Evolutionary conservation across 495 filamentous ascomycete genomes (phyloP).

Genomic region (Trichoderma reesei): DNA sequence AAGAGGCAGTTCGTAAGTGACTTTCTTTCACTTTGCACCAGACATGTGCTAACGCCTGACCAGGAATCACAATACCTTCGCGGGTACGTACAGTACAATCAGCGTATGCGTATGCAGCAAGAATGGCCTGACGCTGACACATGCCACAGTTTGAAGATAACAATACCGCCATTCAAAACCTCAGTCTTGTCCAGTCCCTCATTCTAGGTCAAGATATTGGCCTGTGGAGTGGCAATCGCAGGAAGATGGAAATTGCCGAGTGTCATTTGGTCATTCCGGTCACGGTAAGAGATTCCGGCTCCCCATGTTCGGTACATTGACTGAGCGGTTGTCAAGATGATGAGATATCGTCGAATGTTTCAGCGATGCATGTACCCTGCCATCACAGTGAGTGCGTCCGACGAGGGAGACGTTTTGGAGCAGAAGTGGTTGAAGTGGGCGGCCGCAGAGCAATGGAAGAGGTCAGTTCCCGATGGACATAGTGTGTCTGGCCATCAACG

Average conservation of each 20-base stretch:
- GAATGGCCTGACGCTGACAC: not conserved
- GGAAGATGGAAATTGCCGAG: constrained; percentile 62
- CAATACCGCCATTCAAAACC: constrained; percentile 44
- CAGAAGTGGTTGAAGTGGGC: constrained; percentile 52
- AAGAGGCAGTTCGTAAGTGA: constrained; percentile 46
- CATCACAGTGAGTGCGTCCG: constrained; percentile 32
- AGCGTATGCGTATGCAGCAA: not conserved
- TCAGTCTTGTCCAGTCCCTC: constrained; percentile 46
- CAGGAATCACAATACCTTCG: constrained; percentile 32
- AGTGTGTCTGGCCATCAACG: not conserved
- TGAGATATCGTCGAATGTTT: constrained; percentile 34
- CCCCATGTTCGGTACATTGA: constrained; percentile 14
- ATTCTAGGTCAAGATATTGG: constrained; percentile 47
- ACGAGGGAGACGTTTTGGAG: constrained; percentile 39
- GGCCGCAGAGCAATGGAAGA: constrained; percentile 45
- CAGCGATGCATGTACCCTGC: constrained; percentile 37
- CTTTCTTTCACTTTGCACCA: not conserved
- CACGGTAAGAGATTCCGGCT: constrained; percentile 24
- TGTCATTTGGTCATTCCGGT: constrained; percentile 44
- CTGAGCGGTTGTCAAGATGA: constrained; percentile 31
- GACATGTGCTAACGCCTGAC: too few relatives aligned
- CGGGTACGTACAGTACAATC: constrained; percentile 18
- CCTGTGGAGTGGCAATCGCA: constrained; percentile 56
- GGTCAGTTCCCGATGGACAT: constrained; percentile 21
- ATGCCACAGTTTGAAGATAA: constrained; percentile 42